phyloP scores from a whole-genome alignment of 139 green algal species.

The Picochlorum sp. region DNA sequence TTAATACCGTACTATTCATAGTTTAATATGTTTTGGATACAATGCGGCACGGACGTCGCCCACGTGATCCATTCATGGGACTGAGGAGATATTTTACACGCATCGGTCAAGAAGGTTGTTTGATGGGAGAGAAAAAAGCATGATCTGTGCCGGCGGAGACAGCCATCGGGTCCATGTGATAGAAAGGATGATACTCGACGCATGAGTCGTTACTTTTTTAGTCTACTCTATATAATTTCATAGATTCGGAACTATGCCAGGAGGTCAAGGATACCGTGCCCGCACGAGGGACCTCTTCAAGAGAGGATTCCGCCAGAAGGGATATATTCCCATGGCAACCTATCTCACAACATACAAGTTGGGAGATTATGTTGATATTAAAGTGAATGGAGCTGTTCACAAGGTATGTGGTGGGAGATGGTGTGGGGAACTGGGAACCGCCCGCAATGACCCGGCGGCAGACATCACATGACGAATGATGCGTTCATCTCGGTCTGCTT shows the following conservation, averaged over 20 bases:
- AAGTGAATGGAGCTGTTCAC: conserved; percentile 92
- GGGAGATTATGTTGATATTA: conserved; percentile 98
- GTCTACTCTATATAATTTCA: conserved; percentile 4
- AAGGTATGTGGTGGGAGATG: conserved; percentile 50
- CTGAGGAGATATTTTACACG: too few species aligned
- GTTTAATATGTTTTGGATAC: too few species aligned
- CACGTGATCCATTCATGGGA: too few species aligned
- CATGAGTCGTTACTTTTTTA: background rate
- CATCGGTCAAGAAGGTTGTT: too few species aligned
- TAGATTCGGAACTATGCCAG: conserved; percentile 39
- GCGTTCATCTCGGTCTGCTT: too few species aligned
- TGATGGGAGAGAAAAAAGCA: too few species aligned
- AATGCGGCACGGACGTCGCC: too few species aligned
- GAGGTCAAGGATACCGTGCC: conserved; percentile 68
- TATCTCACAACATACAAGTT: conserved; percentile 95
- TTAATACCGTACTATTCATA: too few species aligned
- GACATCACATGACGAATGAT: background rate
- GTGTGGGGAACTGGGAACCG: background rate
- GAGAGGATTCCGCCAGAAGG: conserved; percentile 72
- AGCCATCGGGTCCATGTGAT: too few species aligned
- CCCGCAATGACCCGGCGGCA: background rate
- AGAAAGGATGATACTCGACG: too few species aligned
- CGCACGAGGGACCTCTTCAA: conserved; percentile 86
- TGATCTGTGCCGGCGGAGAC: too few species aligned
- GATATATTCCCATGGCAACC: conserved; percentile 77